Percentiles rank a stretch among this genome's conserved stretches.
Conservation (phyloP, 2,329 filamentous ascomycete genomes). For the Pleomassaria siparia region DNA sequence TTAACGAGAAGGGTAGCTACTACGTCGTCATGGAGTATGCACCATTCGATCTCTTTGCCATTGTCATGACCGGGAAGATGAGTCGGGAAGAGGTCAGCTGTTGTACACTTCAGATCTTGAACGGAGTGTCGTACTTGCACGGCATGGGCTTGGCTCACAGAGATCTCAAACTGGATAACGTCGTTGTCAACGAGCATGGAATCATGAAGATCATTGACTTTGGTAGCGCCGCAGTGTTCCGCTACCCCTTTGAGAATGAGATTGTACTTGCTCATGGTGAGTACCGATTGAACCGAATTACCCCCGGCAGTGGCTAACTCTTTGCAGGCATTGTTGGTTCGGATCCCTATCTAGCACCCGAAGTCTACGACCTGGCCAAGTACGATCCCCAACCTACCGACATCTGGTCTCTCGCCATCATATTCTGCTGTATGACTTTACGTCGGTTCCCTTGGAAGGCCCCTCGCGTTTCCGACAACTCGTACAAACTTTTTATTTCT, state of each 20-base stretch:
- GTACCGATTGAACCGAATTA: conserved; percentile 29
- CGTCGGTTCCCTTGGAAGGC: conserved; percentile 97
- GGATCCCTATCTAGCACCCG: conserved; percentile 93
- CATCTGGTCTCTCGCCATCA: conserved; percentile 97
- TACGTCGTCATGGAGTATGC: conserved; percentile 99
- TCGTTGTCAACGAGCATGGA: conserved; percentile 91
- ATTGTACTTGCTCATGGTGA: conserved; percentile 78
- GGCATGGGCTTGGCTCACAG: conserved; percentile 93
- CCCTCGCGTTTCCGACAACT: conserved; percentile 87
- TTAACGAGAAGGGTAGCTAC: conserved; percentile 92
- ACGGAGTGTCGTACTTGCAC: conserved; percentile 91
- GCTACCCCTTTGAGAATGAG: conserved; percentile 93
- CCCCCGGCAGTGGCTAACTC: conserved; percentile 15
- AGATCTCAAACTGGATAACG: conserved; percentile 95
- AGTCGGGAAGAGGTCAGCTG: conserved; percentile 85
- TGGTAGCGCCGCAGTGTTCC: conserved; percentile 93
- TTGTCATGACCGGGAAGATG: conserved; percentile 99
- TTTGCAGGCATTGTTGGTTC: conserved; percentile 73
- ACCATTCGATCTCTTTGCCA: conserved; percentile 92
- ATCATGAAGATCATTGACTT: conserved; percentile 99
- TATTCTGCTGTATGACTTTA: conserved; percentile 98
- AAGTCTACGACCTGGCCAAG: conserved; percentile 90
- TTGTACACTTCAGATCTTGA: conserved; percentile 90
- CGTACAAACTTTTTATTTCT: conserved; percentile 88
- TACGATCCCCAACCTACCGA: conserved; percentile 94